A percentile compares a stretch with the other conserved stretches of the same genome.
phyloP scores from a whole-genome alignment of 2,329 filamentous ascomycete genomes.

The Rhynchosporium secalis region DNA sequence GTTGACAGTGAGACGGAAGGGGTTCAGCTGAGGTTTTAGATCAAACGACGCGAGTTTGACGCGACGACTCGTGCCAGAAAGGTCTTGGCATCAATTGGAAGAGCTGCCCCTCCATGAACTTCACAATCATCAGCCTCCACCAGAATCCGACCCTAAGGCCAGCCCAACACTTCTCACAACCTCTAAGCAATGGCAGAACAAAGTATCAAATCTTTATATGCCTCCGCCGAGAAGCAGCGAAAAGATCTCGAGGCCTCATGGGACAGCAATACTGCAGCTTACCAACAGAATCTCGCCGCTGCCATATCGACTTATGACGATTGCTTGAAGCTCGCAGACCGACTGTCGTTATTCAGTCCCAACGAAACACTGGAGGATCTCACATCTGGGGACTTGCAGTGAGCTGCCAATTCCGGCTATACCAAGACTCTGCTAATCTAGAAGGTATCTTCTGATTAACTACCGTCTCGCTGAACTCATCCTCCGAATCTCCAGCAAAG shows the following conservation, averaged over 20 bases:
- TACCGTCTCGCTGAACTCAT: conserved; percentile 79
- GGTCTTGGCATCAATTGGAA: background rate
- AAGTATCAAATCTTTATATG: conserved; percentile 54
- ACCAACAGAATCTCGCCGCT: conserved; percentile 64
- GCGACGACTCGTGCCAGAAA: conserved; percentile 6
- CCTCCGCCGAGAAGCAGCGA: conserved; percentile 55
- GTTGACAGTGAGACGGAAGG: background rate
- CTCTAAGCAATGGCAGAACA: conserved; percentile 45
- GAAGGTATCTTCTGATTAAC: conserved; percentile 72
- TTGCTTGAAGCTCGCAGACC: conserved; percentile 67
- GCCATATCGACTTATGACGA: conserved; percentile 72
- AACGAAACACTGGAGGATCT: conserved; percentile 91
- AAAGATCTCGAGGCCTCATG: conserved; percentile 60
- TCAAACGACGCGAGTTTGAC: background rate
- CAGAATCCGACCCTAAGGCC: conserved; percentile 30
- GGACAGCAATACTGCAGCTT: conserved; percentile 64
- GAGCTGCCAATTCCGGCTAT: conserved; percentile 31
- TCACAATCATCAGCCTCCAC: background rate
- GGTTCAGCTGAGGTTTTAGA: background rate
- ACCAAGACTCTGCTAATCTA: conserved; percentile 28
- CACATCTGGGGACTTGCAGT: conserved; percentile 80
- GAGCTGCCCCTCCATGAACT: conserved; percentile 13
- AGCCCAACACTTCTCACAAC: background rate
- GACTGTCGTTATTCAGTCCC: conserved; percentile 80
- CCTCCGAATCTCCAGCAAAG: conserved; percentile 62